Conservation (phyloP, 208 protist genomes). For the Crithidia mellificae region DNA sequence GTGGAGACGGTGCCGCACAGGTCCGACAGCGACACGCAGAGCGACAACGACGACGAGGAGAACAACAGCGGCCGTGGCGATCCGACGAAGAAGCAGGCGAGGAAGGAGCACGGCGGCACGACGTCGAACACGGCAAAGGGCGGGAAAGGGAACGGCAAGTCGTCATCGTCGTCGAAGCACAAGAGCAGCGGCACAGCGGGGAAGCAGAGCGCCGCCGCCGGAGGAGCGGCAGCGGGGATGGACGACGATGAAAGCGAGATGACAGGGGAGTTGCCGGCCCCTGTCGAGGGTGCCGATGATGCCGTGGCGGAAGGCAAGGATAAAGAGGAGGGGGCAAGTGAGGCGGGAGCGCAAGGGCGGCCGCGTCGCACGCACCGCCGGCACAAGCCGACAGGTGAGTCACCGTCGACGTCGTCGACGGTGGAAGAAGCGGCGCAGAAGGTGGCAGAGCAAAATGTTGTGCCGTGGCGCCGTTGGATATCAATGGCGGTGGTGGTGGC, state of each 20-base stretch:
- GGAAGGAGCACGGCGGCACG: neutral
- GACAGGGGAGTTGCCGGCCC: neutral
- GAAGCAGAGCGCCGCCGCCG: neutral
- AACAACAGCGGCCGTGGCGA: too few relatives aligned
- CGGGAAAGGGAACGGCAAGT: too few relatives aligned
- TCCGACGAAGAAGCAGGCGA: neutral
- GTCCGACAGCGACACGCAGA: neutral
- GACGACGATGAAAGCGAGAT: neutral
- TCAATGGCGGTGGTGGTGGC: conserved; percentile 26
- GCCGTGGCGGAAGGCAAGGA: neutral
- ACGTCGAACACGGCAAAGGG: too few relatives aligned
- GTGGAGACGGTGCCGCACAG: neutral
- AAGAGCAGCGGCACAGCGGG: neutral
- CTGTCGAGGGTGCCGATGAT: neutral
- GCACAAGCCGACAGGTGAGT: neutral
- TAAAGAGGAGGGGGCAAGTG: too few relatives aligned
- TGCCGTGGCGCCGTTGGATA: conserved; percentile 23
- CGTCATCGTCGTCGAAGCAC: too few relatives aligned
- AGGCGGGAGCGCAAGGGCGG: too few relatives aligned
- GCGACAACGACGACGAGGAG: neutral
- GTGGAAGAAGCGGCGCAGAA: too few relatives aligned
- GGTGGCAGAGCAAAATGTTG: neutral
- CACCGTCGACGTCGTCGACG: neutral
- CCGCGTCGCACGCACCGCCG: neutral
- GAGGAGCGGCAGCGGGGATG: neutral